phyloP scores from a whole-genome alignment of 495 filamentous ascomycete genomes.

The Hypomontagnella monticulosa region DNA sequence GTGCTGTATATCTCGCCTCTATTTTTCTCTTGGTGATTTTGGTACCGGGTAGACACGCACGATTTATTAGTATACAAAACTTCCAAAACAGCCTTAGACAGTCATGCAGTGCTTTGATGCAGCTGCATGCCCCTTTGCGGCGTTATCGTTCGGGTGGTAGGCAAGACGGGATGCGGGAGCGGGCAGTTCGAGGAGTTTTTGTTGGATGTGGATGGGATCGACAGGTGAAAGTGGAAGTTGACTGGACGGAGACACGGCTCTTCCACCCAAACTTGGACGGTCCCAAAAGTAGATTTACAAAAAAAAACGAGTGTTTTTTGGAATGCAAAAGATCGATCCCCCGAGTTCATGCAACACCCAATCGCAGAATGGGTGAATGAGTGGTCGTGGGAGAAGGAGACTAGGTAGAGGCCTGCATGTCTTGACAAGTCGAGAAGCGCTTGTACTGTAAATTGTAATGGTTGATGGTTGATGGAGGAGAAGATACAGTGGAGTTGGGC shows the following conservation, averaged over 20 bases:
- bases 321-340: slow-evolving; percentile 33
- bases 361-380: slow-evolving; percentile 24
- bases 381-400: slow-evolving; percentile 22
- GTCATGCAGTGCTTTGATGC: slow-evolving; percentile 47
- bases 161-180: slow-evolving; percentile 28
- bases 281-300: slow-evolving; percentile 29
- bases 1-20: slow-evolving; percentile 25
- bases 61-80: slow-evolving; percentile 44
- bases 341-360: slow-evolving; percentile 32
- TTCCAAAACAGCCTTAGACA: slow-evolving; percentile 44
- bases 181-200: slow-evolving; percentile 35
- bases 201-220: slow-evolving; percentile 30
- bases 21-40: slow-evolving; percentile 24
- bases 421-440: too few species aligned
- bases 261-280: slow-evolving; percentile 12
- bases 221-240: slow-evolving; percentile 13
- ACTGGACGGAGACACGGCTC: slow-evolving; percentile 28
- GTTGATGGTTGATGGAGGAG: too few species aligned
- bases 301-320: slow-evolving; percentile 32
- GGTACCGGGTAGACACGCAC: slow-evolving; percentile 41
- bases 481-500: too few species aligned
- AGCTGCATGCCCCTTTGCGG: slow-evolving; percentile 47
- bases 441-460: too few species aligned
- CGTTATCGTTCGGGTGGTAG: slow-evolving; percentile 48
- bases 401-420: slow-evolving; percentile 15